Evolutionary conservation across 129 eudicot species (phyloP).

Genomic region (Silybum marianum): DNA sequence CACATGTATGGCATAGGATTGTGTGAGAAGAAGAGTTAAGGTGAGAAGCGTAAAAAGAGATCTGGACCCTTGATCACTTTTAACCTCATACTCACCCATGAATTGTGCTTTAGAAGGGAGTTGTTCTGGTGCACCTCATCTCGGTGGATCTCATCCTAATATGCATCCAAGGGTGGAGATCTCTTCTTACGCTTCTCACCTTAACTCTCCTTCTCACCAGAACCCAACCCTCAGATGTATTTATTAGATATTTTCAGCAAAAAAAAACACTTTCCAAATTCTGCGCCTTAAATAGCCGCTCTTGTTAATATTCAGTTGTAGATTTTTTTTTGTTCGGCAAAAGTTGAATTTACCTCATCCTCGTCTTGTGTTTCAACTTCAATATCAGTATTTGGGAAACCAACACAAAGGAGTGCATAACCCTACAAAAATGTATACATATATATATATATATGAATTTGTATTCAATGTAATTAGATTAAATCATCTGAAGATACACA

Average conservation of each 20-base stretch:
- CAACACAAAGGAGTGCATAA: slow-evolving; percentile 98
- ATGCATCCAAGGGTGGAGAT: too few relatives aligned
- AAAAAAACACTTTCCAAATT: background rate
- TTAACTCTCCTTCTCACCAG: too few relatives aligned
- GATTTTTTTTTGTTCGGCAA: background rate
- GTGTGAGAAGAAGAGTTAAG: too few relatives aligned
- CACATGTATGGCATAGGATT: too few relatives aligned
- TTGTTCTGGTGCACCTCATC: too few relatives aligned
- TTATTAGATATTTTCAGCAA: background rate
- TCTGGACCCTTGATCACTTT: too few relatives aligned
- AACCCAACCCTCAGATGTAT: background rate
- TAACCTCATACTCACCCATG: too few relatives aligned
- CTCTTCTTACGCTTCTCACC: too few relatives aligned
- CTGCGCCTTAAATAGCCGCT: background rate
- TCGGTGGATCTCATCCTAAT: too few relatives aligned
- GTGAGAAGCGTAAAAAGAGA: too few relatives aligned
- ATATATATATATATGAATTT: background rate
- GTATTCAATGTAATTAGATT: background rate
- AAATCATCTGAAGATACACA: background rate
- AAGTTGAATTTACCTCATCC: slow-evolving; percentile 77
- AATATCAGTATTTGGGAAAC: slow-evolving; percentile 85
- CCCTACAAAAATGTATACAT: slow-evolving; percentile 48
- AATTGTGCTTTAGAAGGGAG: too few relatives aligned
- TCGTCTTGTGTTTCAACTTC: slow-evolving; percentile 99
- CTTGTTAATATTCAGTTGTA: background rate